phyloP scores from a whole-genome alignment of 371 early-diverging fungal genomes.

The Mortierella sp. region DNA sequence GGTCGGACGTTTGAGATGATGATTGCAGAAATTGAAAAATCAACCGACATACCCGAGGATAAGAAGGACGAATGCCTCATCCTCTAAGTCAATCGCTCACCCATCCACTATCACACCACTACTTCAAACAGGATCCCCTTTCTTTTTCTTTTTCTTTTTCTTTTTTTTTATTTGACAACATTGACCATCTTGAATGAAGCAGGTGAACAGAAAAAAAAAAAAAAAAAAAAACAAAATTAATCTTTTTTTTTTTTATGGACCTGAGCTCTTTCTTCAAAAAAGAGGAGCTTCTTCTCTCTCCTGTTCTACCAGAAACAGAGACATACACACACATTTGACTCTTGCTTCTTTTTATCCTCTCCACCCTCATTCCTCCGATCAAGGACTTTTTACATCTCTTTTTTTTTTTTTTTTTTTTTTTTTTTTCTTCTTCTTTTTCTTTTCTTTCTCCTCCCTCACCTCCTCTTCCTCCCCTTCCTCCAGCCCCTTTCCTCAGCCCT shows the following conservation, averaged over 20 bases:
- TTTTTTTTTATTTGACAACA: not conserved
- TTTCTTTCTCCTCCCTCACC: too few relatives aligned
- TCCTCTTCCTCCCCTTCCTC: too few relatives aligned
- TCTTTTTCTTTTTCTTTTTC: not conserved
- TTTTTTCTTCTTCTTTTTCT: too few relatives aligned
- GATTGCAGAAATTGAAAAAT: conserved; percentile 76
- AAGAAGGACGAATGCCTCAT: conserved; percentile 65
- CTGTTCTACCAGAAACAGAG: too few relatives aligned
- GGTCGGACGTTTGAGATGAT: conserved; percentile 75
- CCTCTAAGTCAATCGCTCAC: conserved; percentile 25
- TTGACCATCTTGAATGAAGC: not conserved
- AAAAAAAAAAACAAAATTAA: not conserved
- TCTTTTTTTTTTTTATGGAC: not conserved
- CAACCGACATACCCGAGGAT: conserved; percentile 67
- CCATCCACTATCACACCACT: not conserved
- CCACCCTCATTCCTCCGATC: too few relatives aligned
- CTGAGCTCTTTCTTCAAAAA: too few relatives aligned
- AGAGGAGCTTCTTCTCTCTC: too few relatives aligned
- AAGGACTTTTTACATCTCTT: too few relatives aligned
- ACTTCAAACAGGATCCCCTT: not conserved
- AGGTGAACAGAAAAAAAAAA: not conserved
- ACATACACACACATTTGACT: too few relatives aligned
- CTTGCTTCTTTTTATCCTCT: too few relatives aligned
- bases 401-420: too few relatives aligned
- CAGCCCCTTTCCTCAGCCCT: too few relatives aligned